Evolutionary conservation across 2,329 filamentous ascomycete genomes (phyloP).

Genomic region (Chaetomium strumarium): DNA sequence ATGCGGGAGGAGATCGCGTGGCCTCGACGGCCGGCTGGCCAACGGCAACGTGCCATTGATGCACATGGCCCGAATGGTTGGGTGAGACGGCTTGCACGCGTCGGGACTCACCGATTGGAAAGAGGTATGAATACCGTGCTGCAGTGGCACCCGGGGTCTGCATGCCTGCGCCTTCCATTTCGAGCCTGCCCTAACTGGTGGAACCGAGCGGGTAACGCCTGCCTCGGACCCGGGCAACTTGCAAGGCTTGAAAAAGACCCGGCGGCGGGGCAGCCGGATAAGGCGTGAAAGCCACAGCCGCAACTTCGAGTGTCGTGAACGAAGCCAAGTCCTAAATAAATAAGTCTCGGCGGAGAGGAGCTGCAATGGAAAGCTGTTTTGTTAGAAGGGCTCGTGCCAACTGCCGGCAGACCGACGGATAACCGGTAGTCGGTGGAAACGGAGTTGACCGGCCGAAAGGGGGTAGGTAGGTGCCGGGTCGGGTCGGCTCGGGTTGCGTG

Average conservation of each 20-base stretch:
- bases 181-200: conserved; percentile 31
- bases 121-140: conserved; percentile 44
- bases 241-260: too few relatives aligned
- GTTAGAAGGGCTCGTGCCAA: neutral
- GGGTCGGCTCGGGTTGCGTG: conserved; percentile 4
- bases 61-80: conserved; percentile 48
- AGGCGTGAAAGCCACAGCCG: neutral
- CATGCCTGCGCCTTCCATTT: conserved; percentile 38
- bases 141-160: conserved; percentile 37
- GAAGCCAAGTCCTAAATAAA: too few relatives aligned
- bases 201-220: conserved; percentile 6
- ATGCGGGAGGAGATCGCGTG: conserved; percentile 22
- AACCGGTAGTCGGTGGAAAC: too few relatives aligned
- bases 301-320: neutral
- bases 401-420: neutral
- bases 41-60: conserved; percentile 39
- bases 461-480: neutral
- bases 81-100: conserved; percentile 26
- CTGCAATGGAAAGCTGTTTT: too few relatives aligned
- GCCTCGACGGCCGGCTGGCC: conserved; percentile 30
- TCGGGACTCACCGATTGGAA: conserved; percentile 49
- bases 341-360: too few relatives aligned
- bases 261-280: neutral
- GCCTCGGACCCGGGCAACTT: neutral
- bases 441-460: conserved; percentile 3